Conservation (phyloP, 202 grass and related monocot species). For the Dendrocalamus latiflorus region DNA sequence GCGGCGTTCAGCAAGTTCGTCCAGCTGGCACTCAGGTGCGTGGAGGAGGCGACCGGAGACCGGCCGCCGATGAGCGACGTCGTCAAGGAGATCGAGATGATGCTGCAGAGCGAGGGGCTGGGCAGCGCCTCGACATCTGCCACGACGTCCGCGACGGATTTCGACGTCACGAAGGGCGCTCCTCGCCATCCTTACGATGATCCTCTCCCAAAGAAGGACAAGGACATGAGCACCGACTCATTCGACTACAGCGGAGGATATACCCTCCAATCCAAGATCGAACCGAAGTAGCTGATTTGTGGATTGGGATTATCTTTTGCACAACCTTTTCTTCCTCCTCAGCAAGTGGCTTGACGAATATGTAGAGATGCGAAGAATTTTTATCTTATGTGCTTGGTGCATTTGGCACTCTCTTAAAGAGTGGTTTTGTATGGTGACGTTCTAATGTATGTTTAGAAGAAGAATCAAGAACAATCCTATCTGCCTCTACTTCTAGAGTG, state of each 20-base stretch:
- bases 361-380: slow-evolving; percentile 28
- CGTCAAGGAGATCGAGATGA: slow-evolving; percentile 85
- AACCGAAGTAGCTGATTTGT: slow-evolving; percentile 59
- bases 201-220: slow-evolving; percentile 52
- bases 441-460: slow-evolving; percentile 13
- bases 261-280: slow-evolving; percentile 54
- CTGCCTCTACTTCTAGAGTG: background rate
- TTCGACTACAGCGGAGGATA: slow-evolving; percentile 85
- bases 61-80: slow-evolving; percentile 72
- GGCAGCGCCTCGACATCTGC: slow-evolving; percentile 56
- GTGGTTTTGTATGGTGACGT: slow-evolving; percentile 13
- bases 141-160: slow-evolving; percentile 62
- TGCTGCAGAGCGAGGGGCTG: slow-evolving; percentile 72
- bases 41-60: slow-evolving; percentile 49
- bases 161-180: slow-evolving; percentile 43
- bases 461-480: slow-evolving; percentile 10
- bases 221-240: slow-evolving; percentile 58
- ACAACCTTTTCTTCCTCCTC: background rate
- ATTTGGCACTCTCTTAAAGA: background rate
- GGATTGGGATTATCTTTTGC: slow-evolving; percentile 10
- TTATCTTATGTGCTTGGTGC: background rate
- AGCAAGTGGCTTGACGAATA: slow-evolving; percentile 7
- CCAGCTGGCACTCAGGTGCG: slow-evolving; percentile 62
- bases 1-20: slow-evolving; percentile 70
- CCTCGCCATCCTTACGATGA: slow-evolving; percentile 63